Conservation (phyloP, 106 monocot species). For the Acorus gramineus region DNA sequence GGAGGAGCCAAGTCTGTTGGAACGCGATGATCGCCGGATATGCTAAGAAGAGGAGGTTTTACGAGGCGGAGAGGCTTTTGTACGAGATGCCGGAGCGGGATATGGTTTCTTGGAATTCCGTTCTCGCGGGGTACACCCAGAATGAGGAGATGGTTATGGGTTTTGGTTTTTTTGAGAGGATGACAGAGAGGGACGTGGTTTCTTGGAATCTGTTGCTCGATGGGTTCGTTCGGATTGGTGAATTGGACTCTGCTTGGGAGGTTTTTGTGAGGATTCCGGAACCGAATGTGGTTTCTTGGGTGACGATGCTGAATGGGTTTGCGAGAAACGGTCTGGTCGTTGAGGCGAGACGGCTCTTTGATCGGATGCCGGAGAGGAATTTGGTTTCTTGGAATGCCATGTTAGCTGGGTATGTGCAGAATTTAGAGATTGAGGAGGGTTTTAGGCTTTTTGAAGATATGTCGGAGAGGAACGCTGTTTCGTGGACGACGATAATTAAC, state of each 20-base stretch:
- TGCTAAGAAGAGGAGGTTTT: constrained; percentile 33
- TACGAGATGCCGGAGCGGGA: constrained; percentile 22
- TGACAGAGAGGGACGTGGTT: constrained; percentile 17
- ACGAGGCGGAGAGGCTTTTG: constrained; percentile 32
- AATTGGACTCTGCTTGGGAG: constrained; percentile 14
- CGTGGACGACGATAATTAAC: constrained; percentile 20
- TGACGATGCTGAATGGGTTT: constrained; percentile 52
- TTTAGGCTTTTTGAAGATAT: constrained; percentile 23
- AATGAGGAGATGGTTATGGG: background rate
- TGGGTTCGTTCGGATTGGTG: too few species aligned
- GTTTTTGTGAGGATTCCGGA: constrained; percentile 28
- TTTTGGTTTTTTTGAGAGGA: constrained; percentile 3
- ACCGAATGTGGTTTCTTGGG: constrained; percentile 44
- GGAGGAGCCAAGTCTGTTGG: constrained; percentile 31
- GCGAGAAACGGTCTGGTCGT: constrained; percentile 20
- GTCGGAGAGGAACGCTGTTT: constrained; percentile 6
- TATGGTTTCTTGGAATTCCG: constrained; percentile 8
- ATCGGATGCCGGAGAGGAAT: constrained; percentile 48
- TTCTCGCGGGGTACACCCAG: constrained; percentile 4
- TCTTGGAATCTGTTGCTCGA: constrained; percentile 53
- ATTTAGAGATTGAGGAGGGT: background rate
- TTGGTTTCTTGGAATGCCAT: constrained; percentile 52
- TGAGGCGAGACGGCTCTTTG: constrained; percentile 43
- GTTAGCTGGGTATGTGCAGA: constrained; percentile 21
- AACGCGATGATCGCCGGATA: constrained; percentile 54